Percentiles rank a stretch among this genome's conserved stretches.
phyloP scores from a whole-genome alignment of 257 asterid species.

The Ballota nigra region DNA sequence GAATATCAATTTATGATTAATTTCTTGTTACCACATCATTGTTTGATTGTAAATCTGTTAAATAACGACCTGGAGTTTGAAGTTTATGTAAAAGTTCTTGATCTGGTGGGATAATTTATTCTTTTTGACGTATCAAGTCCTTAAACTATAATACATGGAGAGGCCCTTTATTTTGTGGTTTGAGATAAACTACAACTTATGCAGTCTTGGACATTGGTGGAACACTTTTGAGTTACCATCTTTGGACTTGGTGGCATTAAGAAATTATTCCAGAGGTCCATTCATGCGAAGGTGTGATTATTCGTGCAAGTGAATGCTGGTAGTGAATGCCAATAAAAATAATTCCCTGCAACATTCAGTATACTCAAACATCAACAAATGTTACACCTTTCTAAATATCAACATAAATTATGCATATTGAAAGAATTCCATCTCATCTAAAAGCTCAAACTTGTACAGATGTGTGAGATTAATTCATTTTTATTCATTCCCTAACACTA shows the following conservation, averaged over 20 bases:
- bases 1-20: too few species aligned
- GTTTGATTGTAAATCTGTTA: background rate
- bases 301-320: background rate
- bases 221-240: too few species aligned
- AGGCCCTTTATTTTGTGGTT: too few species aligned
- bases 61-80: background rate
- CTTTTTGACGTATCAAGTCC: background rate
- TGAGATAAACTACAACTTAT: too few species aligned
- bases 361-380: background rate
- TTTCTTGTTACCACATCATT: background rate
- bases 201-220: too few species aligned
- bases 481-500: too few species aligned
- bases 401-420: background rate
- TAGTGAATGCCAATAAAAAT: too few species aligned
- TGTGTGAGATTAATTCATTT: too few species aligned
- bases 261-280: too few species aligned
- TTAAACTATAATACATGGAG: too few species aligned
- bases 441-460: background rate
- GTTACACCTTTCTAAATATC: slow-evolving; percentile 4
- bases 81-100: background rate
- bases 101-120: background rate
- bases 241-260: too few species aligned
- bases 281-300: background rate
- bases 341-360: background rate
- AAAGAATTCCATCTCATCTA: too few species aligned